A percentile compares a stretch with the other conserved stretches of the same genome.
phyloP scores from a whole-genome alignment of 805 yeast genomes.

The Pichia insulana region DNA sequence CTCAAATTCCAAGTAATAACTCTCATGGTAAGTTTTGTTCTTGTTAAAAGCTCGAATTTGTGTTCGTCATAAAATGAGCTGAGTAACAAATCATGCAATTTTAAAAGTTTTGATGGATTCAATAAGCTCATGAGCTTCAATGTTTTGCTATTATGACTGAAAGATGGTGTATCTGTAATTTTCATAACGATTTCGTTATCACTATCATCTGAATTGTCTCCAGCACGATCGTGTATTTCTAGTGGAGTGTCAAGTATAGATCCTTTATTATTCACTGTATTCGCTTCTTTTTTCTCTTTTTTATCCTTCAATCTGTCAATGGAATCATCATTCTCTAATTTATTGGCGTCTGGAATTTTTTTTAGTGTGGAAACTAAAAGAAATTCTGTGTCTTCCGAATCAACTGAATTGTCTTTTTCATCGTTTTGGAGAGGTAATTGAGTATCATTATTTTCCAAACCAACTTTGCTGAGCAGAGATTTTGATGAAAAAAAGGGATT shows the following conservation, averaged over 20 bases:
- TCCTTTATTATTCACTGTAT: not conserved
- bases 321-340: not conserved
- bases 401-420: not conserved
- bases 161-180: not conserved
- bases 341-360: constrained; percentile 1
- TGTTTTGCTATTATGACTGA: constrained; percentile 8
- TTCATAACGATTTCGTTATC: not conserved
- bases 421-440: not conserved
- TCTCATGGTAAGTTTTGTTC: constrained; percentile 16
- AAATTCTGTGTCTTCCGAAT: not conserved
- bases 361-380: constrained; percentile 1
- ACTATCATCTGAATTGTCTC: not conserved
- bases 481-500: constrained; percentile 1
- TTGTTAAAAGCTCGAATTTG: not conserved
- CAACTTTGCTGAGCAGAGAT: constrained; percentile 4
- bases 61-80: constrained; percentile 10
- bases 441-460: not conserved
- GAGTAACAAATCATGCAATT: constrained; percentile 14
- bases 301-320: not conserved
- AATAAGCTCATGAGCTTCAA: constrained; percentile 14
- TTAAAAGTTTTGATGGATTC: constrained; percentile 23
- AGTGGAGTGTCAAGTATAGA: no score
- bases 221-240: no score
- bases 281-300: not conserved
- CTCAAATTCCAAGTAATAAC: constrained; percentile 34